These are phyloP conservation scores for Puccinia horiana DNA, from an alignment of 1,284 basidiomycete genomes.

Conservation along the genomic window DNA sequence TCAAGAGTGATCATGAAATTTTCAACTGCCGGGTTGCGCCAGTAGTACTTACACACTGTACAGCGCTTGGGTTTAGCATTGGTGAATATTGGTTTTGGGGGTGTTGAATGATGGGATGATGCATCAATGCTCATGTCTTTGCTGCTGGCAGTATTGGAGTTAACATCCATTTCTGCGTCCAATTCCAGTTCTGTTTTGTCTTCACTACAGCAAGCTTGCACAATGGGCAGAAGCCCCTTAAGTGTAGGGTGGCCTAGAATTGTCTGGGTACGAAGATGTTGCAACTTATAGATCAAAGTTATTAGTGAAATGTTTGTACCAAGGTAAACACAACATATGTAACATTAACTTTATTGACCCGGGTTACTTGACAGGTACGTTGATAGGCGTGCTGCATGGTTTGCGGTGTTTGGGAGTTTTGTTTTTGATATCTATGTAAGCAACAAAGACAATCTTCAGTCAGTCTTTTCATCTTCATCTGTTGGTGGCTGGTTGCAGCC, in stretches of 20 bases:
- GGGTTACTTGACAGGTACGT: no score
- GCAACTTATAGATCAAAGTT: neutral
- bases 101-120: no score
- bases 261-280: neutral
- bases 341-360: no score
- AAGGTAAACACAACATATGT: no score
- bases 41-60: neutral
- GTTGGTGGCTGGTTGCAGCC: neutral
- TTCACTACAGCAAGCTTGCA: neutral
- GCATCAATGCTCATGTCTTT: neutral
- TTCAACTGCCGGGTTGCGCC: neutral
- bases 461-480: neutral
- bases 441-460: no score
- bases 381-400: no score
- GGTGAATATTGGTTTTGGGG: neutral
- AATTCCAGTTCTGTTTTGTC: neutral
- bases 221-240: neutral
- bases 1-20: conserved; percentile 1
- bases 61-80: neutral
- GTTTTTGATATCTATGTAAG: no score
- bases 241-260: neutral
- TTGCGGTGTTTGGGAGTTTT: no score
- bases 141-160: neutral
- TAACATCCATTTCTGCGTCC: neutral
- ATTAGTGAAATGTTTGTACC: neutral